Evolutionary conservation across 2,329 filamentous ascomycete species (phyloP), one percentile per base, ranked within the genome.

Genomic region (Ceratocystis papillata): DNA sequence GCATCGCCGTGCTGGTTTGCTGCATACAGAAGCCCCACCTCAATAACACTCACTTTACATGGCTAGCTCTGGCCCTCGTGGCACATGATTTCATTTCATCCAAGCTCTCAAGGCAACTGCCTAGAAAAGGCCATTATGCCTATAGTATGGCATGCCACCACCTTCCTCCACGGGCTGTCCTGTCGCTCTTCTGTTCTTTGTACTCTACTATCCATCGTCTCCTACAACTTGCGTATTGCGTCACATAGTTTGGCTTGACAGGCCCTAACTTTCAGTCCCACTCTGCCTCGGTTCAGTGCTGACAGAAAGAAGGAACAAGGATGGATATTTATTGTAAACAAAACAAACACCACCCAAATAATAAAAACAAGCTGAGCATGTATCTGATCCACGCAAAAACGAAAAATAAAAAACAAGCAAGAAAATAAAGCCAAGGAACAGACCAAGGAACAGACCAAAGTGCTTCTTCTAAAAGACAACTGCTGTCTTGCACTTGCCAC

Each of bases 271-370:
- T 25, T 25, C n/a, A 22, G n/a, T 20, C 20, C 15, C 20, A 50
- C 20, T 25, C 48, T 50, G 25, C 53, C 22, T 57, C 53, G 53
- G 53, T 15, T 8, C 25, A 57, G 30, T 17, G 10, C 25, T 17
- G 15, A 12, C 50, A n/a, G 30, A 20, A 25, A 50, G 48, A 41
- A 15, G 37, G 22, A 50, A 8, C 53, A 57, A 33, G 53, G 53
- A 57, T 57, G 17, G 30, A 33, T 25, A 53, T 57, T 25, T 30
- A 30, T 17, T 57, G 28, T n/a, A 57, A 57, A 57, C 53, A 57
- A 7, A 57, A 33, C 53, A 57, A 30, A 2, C 22, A 28, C 53
- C 50, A 17, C n/a, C n/a, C 10, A n/a, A 7, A 22, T 25, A 7
- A 55, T 5, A 15, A n/a, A 33, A 57, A 28, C 6, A 57, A 3